Conservation (phyloP, 2,329 filamentous ascomycete genomes). For the Periconia sp. region DNA sequence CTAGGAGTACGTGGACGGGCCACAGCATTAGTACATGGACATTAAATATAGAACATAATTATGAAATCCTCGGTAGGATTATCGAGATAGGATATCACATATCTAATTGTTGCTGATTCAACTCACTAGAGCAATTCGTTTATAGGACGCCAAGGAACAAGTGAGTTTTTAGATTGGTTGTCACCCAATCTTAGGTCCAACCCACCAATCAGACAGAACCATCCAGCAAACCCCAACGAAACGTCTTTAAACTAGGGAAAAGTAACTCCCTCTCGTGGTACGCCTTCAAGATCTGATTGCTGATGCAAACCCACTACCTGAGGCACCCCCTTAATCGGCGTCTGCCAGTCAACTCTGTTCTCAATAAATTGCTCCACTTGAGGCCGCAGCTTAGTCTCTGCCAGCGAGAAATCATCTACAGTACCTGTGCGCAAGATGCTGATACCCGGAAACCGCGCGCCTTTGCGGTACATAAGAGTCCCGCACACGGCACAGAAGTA, state of each 20-base stretch:
- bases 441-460: conserved; percentile 47
- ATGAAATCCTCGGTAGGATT: too few species aligned
- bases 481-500: conserved; percentile 64
- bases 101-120: too few species aligned
- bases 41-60: too few species aligned
- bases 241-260: background rate
- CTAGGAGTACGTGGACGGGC: too few species aligned
- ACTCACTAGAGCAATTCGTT: too few species aligned
- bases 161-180: too few species aligned
- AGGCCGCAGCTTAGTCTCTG: conserved; percentile 60
- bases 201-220: background rate
- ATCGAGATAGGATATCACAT: too few species aligned
- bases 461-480: conserved; percentile 60
- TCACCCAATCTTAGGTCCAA: background rate
- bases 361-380: conserved; percentile 56
- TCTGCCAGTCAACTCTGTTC: conserved; percentile 54
- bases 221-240: background rate
- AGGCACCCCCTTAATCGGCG: background rate
- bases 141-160: too few species aligned
- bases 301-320: background rate
- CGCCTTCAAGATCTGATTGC: background rate
- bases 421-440: conserved; percentile 60
- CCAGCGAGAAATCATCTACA: conserved; percentile 62
- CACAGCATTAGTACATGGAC: too few species aligned
- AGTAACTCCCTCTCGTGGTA: background rate